Evolutionary conservation across 495 filamentous ascomycete species (phyloP).

Genomic region (Acidiella bohemica): DNA sequence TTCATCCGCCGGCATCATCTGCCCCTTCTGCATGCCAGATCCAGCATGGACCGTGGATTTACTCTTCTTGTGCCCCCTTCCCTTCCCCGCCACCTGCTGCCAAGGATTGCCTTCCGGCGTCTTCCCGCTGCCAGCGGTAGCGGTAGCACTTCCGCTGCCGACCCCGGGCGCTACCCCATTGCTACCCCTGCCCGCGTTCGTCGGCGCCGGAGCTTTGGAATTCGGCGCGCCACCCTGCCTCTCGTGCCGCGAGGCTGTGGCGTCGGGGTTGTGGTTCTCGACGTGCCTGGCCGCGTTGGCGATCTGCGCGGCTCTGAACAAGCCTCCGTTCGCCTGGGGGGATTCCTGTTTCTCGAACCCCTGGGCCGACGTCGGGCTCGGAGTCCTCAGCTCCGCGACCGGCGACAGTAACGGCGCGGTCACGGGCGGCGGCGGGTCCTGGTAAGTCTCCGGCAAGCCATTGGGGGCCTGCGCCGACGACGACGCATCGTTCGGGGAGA

Average conservation of each 20-base stretch:
- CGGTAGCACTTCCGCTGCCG: neutral
- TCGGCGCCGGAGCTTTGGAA: neutral
- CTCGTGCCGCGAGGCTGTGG: slow-evolving; percentile 1
- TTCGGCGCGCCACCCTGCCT: slow-evolving; percentile 14
- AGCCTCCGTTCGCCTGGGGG: slow-evolving; percentile 12
- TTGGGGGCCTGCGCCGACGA: slow-evolving; percentile 10
- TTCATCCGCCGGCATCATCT: no score
- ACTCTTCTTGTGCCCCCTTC: slow-evolving; percentile 21
- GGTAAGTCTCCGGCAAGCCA: slow-evolving; percentile 1
- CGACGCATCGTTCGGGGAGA: slow-evolving; percentile 7
- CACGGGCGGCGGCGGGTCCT: slow-evolving; percentile 5
- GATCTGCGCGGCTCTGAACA: slow-evolving; percentile 11
- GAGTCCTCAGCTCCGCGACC: slow-evolving; percentile 35
- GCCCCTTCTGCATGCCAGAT: no score
- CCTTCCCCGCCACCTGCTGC: slow-evolving; percentile 25
- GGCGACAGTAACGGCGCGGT: slow-evolving; percentile 32
- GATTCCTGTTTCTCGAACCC: slow-evolving; percentile 10
- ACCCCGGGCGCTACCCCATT: neutral
- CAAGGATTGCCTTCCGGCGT: slow-evolving; percentile 14
- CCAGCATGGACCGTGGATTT: slow-evolving; percentile 22
- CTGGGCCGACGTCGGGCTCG: slow-evolving; percentile 28
- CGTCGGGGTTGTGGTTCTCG: neutral
- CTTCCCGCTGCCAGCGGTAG: neutral
- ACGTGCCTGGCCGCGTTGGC: slow-evolving; percentile 6
- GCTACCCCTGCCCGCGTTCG: neutral